phyloP scores from a whole-genome alignment of 2,329 filamentous ascomycete genomes.

The Trichoderma sp. region DNA sequence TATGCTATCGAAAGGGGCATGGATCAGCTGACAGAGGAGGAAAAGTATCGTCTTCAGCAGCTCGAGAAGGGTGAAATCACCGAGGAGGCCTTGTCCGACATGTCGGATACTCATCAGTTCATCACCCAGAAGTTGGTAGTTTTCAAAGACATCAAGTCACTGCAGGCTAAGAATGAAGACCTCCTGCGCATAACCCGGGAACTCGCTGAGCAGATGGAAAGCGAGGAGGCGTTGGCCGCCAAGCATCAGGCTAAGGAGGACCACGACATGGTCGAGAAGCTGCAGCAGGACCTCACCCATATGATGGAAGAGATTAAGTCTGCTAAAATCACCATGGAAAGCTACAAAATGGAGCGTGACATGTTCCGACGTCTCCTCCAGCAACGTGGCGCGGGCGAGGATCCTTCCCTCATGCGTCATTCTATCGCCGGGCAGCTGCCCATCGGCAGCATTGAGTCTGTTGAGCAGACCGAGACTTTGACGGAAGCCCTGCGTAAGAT shows the following conservation, averaged over 20 bases:
- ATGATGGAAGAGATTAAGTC: conserved; percentile 81
- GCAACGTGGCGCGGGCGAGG: conserved; percentile 56
- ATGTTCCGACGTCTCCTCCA: conserved; percentile 96
- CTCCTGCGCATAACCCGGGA: conserved; percentile 79
- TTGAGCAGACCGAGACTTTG: conserved; percentile 58
- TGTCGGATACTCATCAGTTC: conserved; percentile 81
- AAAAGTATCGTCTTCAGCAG: conserved; percentile 71
- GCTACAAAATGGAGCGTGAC: conserved; percentile 91
- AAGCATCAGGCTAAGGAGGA: conserved; percentile 62
- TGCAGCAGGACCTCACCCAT: conserved; percentile 69
- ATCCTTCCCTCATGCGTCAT: conserved; percentile 68
- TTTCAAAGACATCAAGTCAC: conserved; percentile 78
- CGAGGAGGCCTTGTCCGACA: conserved; percentile 66
- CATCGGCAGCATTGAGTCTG: conserved; percentile 56
- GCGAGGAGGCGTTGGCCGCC: conserved; percentile 72
- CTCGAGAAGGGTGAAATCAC: conserved; percentile 72
- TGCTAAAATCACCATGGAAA: conserved; percentile 80
- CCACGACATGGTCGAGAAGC: conserved; percentile 67
- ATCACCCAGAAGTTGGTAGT: conserved; percentile 87
- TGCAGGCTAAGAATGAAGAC: conserved; percentile 85
- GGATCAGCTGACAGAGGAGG: conserved; percentile 66
- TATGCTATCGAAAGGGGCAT: conserved; percentile 78
- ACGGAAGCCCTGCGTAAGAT: conserved; percentile 79
- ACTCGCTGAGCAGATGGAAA: conserved; percentile 85
- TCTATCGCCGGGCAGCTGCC: conserved; percentile 61